Percentiles rank a stretch among this genome's conserved stretches.
phyloP scores from a whole-genome alignment of 371 early-diverging fungal species.

The Blakeslea trispora region DNA sequence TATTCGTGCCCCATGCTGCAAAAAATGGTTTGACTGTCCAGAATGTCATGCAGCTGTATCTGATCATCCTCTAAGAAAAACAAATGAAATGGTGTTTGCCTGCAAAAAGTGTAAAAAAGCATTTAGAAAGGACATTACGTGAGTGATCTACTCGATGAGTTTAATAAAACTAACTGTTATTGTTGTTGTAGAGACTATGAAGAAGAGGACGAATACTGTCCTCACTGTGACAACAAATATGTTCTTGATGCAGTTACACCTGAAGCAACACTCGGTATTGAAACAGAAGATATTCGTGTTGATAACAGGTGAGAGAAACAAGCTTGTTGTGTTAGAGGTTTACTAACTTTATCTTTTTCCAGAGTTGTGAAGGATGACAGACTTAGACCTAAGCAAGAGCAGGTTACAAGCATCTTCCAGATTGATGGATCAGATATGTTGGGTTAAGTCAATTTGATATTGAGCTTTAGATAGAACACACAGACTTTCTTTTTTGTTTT shows the following conservation, averaged over 20 bases:
- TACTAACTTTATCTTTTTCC: background rate
- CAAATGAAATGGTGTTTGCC: constrained; percentile 92
- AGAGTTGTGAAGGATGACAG: constrained; percentile 48
- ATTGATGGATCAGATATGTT: constrained; percentile 44
- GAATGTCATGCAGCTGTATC: constrained; percentile 90
- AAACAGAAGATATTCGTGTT: constrained; percentile 89
- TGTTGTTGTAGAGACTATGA: constrained; percentile 71
- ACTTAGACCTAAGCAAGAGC: constrained; percentile 20
- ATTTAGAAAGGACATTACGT: constrained; percentile 91
- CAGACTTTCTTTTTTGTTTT: too few species aligned
- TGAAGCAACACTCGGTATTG: constrained; percentile 79
- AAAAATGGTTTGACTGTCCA: constrained; percentile 96
- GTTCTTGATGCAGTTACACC: constrained; percentile 93
- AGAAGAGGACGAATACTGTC: constrained; percentile 96
- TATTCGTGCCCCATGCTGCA: constrained; percentile 92
- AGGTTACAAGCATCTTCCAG: constrained; percentile 39
- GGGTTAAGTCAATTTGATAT: constrained; percentile 29
- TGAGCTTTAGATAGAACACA: too few species aligned
- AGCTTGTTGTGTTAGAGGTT: too few species aligned
- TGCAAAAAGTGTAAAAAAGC: constrained; percentile 98
- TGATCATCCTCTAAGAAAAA: constrained; percentile 80
- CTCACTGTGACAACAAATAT: constrained; percentile 97
- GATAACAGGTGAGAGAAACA: constrained; percentile 54
- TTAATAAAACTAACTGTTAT: background rate
- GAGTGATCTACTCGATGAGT: constrained; percentile 11